phyloP scores from a whole-genome alignment of 208 protist species.

The Trichomonas gallinae region DNA sequence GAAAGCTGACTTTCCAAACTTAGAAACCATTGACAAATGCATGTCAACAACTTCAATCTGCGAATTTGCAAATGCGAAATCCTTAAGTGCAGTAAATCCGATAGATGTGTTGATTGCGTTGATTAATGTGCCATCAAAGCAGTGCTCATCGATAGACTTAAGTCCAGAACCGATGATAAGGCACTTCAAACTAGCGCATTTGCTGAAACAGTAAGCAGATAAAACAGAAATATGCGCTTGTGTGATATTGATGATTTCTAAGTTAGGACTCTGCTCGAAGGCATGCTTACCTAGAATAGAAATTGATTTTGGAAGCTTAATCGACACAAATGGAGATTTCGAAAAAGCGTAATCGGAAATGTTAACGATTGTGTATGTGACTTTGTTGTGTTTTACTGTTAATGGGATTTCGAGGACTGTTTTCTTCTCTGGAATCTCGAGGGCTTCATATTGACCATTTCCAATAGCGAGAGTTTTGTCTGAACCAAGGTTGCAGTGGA shows the following conservation, averaged over 20 bases:
- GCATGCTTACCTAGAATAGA: not conserved
- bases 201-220: not conserved
- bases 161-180: not conserved
- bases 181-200: not conserved
- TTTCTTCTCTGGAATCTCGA: not conserved
- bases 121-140: not conserved
- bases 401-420: not conserved
- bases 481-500: not conserved
- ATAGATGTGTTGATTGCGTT: not conserved
- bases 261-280: not conserved
- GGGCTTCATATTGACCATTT: not conserved
- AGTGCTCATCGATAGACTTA: not conserved
- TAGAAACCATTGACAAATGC: not conserved
- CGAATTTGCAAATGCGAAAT: not conserved
- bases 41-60: not conserved
- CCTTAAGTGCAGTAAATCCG: not conserved
- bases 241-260: not conserved
- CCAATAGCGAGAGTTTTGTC: not conserved
- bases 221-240: not conserved
- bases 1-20: not conserved
- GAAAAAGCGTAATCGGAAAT: not conserved
- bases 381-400: not conserved
- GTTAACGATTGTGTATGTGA: not conserved
- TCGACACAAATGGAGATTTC: not conserved
- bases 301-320: not conserved